Percentiles rank a stretch among this genome's conserved stretches.
Conservation (phyloP, 352 stramenopile species). For the Phytophthora citricola region DNA sequence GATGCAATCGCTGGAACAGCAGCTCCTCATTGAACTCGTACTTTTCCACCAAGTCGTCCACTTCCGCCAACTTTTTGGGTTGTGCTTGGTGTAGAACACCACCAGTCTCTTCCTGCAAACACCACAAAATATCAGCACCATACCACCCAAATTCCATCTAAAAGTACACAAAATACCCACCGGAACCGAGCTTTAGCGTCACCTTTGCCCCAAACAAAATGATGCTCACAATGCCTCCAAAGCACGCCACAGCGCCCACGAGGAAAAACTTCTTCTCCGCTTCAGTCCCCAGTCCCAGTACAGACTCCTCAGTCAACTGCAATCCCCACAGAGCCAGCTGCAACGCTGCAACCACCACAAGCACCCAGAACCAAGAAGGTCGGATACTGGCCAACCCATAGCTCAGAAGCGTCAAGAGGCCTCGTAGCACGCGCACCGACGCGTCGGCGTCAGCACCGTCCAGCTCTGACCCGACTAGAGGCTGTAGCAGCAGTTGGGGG, state of each 20-base stretch:
- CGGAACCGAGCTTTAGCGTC: slow-evolving; percentile 50
- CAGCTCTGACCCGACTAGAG: slow-evolving; percentile 33
- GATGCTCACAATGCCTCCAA: slow-evolving; percentile 51
- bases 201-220: slow-evolving; percentile 55
- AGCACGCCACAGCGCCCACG: slow-evolving; percentile 48
- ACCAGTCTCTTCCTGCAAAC: slow-evolving; percentile 50
- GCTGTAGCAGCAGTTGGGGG: slow-evolving; percentile 52
- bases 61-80: slow-evolving; percentile 69
- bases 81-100: slow-evolving; percentile 81
- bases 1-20: slow-evolving; percentile 74
- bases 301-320: slow-evolving; percentile 46
- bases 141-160: neutral
- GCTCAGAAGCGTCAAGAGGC: slow-evolving; percentile 65
- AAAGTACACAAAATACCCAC: slow-evolving; percentile 32
- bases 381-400: slow-evolving; percentile 49
- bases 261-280: slow-evolving; percentile 58
- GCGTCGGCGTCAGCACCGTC: slow-evolving; percentile 47
- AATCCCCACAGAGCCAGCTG: slow-evolving; percentile 64
- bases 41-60: slow-evolving; percentile 73
- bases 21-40: slow-evolving; percentile 84
- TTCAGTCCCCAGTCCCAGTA: slow-evolving; percentile 43
- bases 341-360: slow-evolving; percentile 54
- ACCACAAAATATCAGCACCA: slow-evolving; percentile 2
- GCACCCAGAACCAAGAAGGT: slow-evolving; percentile 50
- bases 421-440: slow-evolving; percentile 58